Base-by-base conservation (phyloP, 1,139 yeast species). In the Protomyces inundatus region DNA sequence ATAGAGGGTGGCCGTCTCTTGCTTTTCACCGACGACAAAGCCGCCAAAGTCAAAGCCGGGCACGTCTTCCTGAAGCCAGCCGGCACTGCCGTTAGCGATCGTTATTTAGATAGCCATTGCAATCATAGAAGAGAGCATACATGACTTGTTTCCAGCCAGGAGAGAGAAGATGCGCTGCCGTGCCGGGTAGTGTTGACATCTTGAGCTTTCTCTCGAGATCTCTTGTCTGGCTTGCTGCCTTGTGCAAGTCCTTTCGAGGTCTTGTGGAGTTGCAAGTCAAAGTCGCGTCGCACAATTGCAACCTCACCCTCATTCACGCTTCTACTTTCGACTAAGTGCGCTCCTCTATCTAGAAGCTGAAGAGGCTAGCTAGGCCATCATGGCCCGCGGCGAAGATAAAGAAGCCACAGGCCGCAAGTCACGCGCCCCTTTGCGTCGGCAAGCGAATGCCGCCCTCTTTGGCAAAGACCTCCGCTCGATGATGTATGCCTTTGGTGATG, bases 21-120 rank as follows among this genome's bases (percentile, higher is more conserved):
- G 72, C 62, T 81, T 85, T 66, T 82, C 81, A 5, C 98, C 97
- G n/a, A 91, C 98, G 0, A 91, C 98, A 72, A 77, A 90, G 1
- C 96, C 98, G 46, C 98, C 98, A 70, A 86, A 88, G 74, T 91
- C 98, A 72, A 91, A 91, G 0, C 95, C 85, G 1, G 98, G 97
- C 4, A 88, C 95, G 72, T 91, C 98, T 72, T 91, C 98, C 3
- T 82, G 78, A 34, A 91, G 79, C 85, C 88, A 91, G 53, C 78
- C 80, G 12, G 90, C 84, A 68, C 62, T 58, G 34, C 10, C 4
- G 9, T 33, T 9, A 7, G 42, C 34, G 42, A 39, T 42, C 39
- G 4, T 3, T 14, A n/a, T 9, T 33, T 1, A 23, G 30, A 3
- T 14, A 23, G 50, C 50, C 1, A 45, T 16, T 12, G 2, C 50